phyloP scores from a whole-genome alignment of 805 yeast species.

The Starmerella potacharoeniae region DNA sequence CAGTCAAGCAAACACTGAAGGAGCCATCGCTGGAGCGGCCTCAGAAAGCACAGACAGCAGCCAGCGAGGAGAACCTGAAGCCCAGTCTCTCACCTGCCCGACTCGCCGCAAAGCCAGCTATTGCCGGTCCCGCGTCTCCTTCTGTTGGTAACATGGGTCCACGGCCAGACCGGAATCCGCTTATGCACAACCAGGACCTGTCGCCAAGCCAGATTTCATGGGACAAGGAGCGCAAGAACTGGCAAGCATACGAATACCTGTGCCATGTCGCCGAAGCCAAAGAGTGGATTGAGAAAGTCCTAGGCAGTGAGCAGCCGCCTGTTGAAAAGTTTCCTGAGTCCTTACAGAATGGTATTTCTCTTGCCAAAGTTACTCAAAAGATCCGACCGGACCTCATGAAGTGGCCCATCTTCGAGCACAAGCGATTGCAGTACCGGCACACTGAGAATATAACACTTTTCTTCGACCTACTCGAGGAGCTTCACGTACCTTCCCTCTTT shows the following conservation, averaged over 20 bases:
- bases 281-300: conserved; percentile 60
- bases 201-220: conserved; percentile 23
- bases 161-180: conserved; percentile 25
- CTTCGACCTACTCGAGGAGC: conserved; percentile 50
- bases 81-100: background rate
- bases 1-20: background rate
- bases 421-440: conserved; percentile 70
- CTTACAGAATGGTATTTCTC: conserved; percentile 70
- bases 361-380: conserved; percentile 65
- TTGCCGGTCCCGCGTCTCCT: background rate
- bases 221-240: conserved; percentile 34
- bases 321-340: conserved; percentile 52
- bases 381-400: conserved; percentile 57
- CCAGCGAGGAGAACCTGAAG: background rate
- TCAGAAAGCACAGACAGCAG: background rate
- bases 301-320: conserved; percentile 46
- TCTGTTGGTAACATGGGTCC: conserved; percentile 7
- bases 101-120: background rate
- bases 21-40: background rate
- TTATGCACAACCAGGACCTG: conserved; percentile 26
- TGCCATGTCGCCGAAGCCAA: conserved; percentile 77
- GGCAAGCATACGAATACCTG: conserved; percentile 60
- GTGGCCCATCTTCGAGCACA: conserved; percentile 41
- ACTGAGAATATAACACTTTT: conserved; percentile 86
- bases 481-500: conserved; percentile 77